Conservation (phyloP, 495 filamentous ascomycete genomes). For the Tuber magnatum region DNA sequence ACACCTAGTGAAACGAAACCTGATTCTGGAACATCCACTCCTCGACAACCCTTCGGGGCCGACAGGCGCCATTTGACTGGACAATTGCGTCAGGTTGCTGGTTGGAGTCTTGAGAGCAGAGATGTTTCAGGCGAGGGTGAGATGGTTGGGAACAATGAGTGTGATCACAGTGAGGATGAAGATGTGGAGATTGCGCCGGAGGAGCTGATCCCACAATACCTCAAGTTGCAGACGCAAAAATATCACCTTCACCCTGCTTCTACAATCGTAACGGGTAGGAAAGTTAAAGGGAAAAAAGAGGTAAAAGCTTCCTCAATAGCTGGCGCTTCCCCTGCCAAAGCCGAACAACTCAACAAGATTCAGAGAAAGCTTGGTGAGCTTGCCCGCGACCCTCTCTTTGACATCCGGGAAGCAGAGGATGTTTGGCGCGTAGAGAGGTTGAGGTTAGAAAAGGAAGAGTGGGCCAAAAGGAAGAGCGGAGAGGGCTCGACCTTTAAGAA, state of each 20-base stretch:
- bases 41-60: background rate
- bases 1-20: conserved; percentile 12
- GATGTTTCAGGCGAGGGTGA: conserved; percentile 35
- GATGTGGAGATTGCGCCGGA: conserved; percentile 62
- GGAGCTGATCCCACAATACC: conserved; percentile 64
- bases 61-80: conserved; percentile 22
- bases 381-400: conserved; percentile 79
- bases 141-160: conserved; percentile 32
- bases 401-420: conserved; percentile 64
- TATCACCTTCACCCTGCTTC: conserved; percentile 65
- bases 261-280: conserved; percentile 43
- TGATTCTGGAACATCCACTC: conserved; percentile 15
- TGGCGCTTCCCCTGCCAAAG: conserved; percentile 39
- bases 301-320: conserved; percentile 29
- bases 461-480: conserved; percentile 28
- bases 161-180: conserved; percentile 44
- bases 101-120: conserved; percentile 38
- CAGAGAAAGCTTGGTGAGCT: conserved; percentile 66
- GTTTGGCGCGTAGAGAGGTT: conserved; percentile 63
- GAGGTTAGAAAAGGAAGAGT: conserved; percentile 56
- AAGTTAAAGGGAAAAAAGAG: conserved; percentile 43
- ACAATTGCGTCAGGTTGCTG: conserved; percentile 28
- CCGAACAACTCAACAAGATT: conserved; percentile 52
- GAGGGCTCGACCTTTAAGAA: conserved; percentile 16
- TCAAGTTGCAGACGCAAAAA: conserved; percentile 62